Conservation (phyloP, 139 green algal species). For the Haematococcus sp. region DNA sequence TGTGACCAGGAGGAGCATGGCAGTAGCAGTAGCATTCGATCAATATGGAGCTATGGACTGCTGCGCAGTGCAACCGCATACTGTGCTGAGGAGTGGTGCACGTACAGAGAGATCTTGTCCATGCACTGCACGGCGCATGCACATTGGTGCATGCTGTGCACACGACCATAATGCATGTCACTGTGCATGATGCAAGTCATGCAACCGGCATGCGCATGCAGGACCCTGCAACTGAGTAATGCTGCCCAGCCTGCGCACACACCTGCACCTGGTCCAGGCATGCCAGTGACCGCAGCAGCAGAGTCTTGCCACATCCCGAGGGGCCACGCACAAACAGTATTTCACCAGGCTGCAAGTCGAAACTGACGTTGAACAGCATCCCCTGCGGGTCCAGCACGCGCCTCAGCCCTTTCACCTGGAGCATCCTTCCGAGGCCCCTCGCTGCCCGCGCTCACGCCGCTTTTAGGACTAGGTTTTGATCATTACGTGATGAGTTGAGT, state of each 20-base stretch:
- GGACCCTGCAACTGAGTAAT: not conserved
- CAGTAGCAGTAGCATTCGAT: too few species aligned
- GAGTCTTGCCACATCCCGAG: conserved; percentile 75
- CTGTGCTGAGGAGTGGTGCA: too few species aligned
- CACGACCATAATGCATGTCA: too few species aligned
- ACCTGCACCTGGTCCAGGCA: conserved; percentile 58
- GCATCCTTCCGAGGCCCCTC: not conserved
- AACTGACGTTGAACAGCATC: conserved; percentile 44
- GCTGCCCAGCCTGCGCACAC: not conserved
- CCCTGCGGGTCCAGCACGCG: conserved; percentile 25
- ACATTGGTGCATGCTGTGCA: not conserved
- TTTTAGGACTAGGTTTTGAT: too few species aligned
- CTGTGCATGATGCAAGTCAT: too few species aligned
- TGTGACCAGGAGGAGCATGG: too few species aligned
- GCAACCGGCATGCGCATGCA: not conserved
- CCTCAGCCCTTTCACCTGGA: conserved; percentile 38
- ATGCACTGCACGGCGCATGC: too few species aligned
- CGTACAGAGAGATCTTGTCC: too few species aligned
- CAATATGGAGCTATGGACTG: too few species aligned
- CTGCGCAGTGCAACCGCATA: too few species aligned
- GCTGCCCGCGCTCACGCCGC: too few species aligned
- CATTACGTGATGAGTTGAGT: not conserved
- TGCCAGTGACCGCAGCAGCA: conserved; percentile 70
- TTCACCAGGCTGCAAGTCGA: conserved; percentile 46
- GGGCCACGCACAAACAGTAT: conserved; percentile 69